Base-by-base conservation (phyloP, 2,329 filamentous ascomycete species). In the Aspergillus melleus region DNA sequence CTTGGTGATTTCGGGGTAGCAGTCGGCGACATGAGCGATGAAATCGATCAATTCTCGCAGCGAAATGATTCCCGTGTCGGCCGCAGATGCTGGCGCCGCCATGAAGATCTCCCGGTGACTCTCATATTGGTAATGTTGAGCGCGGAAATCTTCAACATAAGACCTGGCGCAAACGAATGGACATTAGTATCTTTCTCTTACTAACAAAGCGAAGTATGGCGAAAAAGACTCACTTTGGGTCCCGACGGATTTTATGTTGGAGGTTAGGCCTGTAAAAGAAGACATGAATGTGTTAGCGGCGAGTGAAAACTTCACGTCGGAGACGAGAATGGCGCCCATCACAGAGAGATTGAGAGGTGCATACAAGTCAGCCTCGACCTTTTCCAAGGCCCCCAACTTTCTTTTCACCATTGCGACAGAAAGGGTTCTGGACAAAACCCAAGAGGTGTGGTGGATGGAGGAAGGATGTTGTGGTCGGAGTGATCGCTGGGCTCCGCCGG, bases 41-140 rank as follows among this genome's bases (percentile, higher is more conserved):
- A 99, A 90, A 72, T 98, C 94, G 69, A 99, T 90, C 67, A 96
- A 85, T 71, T 98, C 93, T 70, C 90, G 89, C 68, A 99, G 90
- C 12, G 91, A 92, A 57, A 95, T 87, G 59, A 94, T 83, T 51
- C 91, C 91, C 50, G 89, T 89, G 68, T 89, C 86, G 57, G 91
- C 90, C 54, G 90, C 89, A 10, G 89, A 89, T 14, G 88, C 83
- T 6, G 95, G 95, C 52, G 91, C 90, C 47, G 90, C 86, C 70
- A 96, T 84, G 78, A 98, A 97, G 68, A 98, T 92, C 72, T 96
- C 92, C 61, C 91, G 88, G 74, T 96, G 90, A 24, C 91, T 89
- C 75, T 93, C 88, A 84, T 97, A 98, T 76, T 96, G 93, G 72
- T 89, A 87, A 83, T 91, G 96, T 76, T 97, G 91, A 71, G 89